Conservation (phyloP, 2,329 filamentous ascomycete genomes). For the Xylariaceae sp. region DNA sequence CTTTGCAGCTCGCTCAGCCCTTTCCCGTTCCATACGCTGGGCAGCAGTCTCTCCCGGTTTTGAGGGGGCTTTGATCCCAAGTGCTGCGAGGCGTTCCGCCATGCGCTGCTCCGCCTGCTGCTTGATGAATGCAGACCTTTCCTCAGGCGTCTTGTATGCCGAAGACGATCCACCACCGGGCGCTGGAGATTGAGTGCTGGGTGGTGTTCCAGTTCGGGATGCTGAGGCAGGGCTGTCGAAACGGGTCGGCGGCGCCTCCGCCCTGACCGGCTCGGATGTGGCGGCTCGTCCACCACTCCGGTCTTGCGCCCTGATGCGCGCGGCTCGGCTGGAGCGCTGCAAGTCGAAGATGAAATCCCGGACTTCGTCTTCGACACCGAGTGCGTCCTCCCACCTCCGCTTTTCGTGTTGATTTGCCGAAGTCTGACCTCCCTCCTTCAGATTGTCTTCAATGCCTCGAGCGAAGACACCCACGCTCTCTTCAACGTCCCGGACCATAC, state of each 20-base stretch:
- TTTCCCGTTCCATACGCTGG: conserved; percentile 83
- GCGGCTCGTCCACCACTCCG: conserved; percentile 35
- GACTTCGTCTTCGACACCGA: conserved; percentile 94
- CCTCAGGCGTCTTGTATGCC: conserved; percentile 83
- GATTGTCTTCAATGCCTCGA: conserved; percentile 72
- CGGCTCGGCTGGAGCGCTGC: conserved; percentile 74
- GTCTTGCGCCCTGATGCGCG: conserved; percentile 58
- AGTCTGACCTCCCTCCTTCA: conserved; percentile 73
- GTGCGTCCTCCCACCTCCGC: conserved; percentile 88
- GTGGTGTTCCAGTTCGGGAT: conserved; percentile 46
- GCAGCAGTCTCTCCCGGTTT: conserved; percentile 74
- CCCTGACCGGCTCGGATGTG: conserved; percentile 35
- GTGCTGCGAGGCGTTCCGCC: conserved; percentile 87
- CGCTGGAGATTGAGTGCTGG: conserved; percentile 33
- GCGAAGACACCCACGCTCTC: conserved; percentile 90
- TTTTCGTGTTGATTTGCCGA: conserved; percentile 81
- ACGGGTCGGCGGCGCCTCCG: conserved; percentile 37
- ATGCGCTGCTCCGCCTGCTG: conserved; percentile 96
- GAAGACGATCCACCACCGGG: conserved; percentile 62
- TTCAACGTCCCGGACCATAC: conserved; percentile 94
- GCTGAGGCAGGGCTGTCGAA: conserved; percentile 46
- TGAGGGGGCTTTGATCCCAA: conserved; percentile 77
- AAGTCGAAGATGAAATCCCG: conserved; percentile 97
- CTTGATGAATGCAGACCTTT: conserved; percentile 91
- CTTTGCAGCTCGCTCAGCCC: conserved; percentile 78